Evolutionary conservation across 2,329 filamentous ascomycete genomes (phyloP), one percentile per base, ranked within the genome.

Genomic region (Westerdykella aurantiaca): DNA sequence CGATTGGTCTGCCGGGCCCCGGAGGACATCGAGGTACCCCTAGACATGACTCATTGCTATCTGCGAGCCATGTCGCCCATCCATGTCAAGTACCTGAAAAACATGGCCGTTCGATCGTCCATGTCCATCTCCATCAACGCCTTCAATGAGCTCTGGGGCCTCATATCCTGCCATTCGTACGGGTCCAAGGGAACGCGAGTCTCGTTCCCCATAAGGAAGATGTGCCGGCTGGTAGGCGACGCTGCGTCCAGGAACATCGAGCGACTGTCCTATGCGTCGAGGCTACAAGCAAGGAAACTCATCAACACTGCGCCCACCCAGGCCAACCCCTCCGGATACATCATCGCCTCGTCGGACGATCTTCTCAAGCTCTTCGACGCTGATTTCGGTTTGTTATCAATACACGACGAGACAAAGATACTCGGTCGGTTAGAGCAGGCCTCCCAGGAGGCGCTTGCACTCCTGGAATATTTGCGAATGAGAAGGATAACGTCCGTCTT

Each of bases 91-190:
- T 95, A 95, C 55, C 73, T 95, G 3, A 77, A 72, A 5, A 89
- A 95, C 60, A 95, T 95, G 89, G 84, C 83, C 6, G 88, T 95
- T 0, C 81, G 88, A n/a, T 88, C 88, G 0, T 95, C 88, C 51
- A 95, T 95, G 88, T 95, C 88, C 0, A 89, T 95, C 48, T 94
- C 88, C 1, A 86, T 95, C 58, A 93, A 88, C 51, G 86, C 86
- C 0, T 93, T 94, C 55, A 76, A 79, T 53, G 85, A 94, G 55
- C 70, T 95, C 0, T 95, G 89, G 90, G 90, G 89, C 0, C 70
- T 95, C 22, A 88, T 95, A 34, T 82, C 88, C 1, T 95, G 88
- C 48, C 89, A 95, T 60, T 80, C 84, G 0, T 95, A 95, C 55
- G 88, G 86, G 0, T 50, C 68, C 2, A 78, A 77, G 37, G 88